A percentile compares a stretch with the other conserved stretches of the same genome.
These are phyloP conservation scores for Huntiella moniliformis DNA, from an alignment of 2,329 filamentous ascomycete genomes.

Conservation along the genomic window DNA sequence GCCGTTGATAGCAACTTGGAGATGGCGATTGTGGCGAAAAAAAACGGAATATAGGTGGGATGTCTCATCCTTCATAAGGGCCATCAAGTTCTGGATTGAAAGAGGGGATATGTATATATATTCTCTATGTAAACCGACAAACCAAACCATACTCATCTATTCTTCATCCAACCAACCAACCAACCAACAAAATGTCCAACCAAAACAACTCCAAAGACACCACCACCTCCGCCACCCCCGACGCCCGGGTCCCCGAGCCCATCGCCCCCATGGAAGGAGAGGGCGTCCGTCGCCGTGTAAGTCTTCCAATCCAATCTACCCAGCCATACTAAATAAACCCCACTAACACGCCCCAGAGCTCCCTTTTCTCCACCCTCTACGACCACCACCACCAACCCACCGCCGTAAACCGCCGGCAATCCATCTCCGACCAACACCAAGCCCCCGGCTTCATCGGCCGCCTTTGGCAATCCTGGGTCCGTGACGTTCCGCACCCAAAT, in stretches of 20 bases:
- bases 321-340: background rate
- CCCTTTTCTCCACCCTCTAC: constrained; percentile 29
- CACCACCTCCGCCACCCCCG: constrained; percentile 1
- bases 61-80: too few species aligned
- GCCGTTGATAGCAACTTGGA: too few species aligned
- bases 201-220: background rate
- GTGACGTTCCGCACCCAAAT: too few species aligned
- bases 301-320: background rate
- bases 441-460: constrained; percentile 31
- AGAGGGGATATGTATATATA: too few species aligned
- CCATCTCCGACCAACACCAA: constrained; percentile 33
- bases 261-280: background rate
- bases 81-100: too few species aligned
- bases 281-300: constrained; percentile 4
- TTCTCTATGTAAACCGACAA: too few species aligned
- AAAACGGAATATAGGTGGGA: too few species aligned
- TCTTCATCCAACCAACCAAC: too few species aligned
- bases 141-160: too few species aligned
- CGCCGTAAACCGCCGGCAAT: constrained; percentile 31
- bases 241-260: background rate
- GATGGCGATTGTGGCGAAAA: too few species aligned
- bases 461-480: constrained; percentile 29
- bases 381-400: constrained; percentile 30
- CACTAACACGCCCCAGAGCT: constrained; percentile 5
- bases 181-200: too few species aligned